Conservation (phyloP, 441 rosid species). For the Flueggea neowawraea region DNA sequence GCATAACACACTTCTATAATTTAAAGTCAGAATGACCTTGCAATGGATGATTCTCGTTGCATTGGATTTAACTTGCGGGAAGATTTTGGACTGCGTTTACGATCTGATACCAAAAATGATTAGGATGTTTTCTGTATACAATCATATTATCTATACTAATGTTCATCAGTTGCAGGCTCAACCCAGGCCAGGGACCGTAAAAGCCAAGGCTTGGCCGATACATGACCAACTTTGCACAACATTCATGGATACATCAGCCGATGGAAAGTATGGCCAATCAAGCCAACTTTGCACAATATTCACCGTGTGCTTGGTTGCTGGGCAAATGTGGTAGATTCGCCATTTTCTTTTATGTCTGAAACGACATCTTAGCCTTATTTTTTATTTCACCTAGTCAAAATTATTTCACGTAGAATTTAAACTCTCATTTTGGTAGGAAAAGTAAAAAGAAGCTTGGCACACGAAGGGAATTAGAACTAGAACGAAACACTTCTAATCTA, state of each 20-base stretch:
- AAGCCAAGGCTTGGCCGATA: constrained; percentile 68
- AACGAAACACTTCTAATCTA: too few relatives aligned
- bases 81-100: constrained; percentile 45
- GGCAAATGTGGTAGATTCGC: constrained; percentile 38
- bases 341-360: neutral
- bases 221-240: constrained; percentile 68
- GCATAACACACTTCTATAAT: constrained; percentile 52
- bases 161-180: constrained; percentile 29
- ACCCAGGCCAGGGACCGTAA: constrained; percentile 44
- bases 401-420: too few relatives aligned
- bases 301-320: constrained; percentile 54
- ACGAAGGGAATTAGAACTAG: too few relatives aligned
- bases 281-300: constrained; percentile 74
- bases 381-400: neutral
- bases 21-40: constrained; percentile 58
- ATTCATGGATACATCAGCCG: constrained; percentile 55
- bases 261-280: constrained; percentile 86
- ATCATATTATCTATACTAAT: constrained; percentile 11
- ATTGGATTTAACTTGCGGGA: constrained; percentile 81
- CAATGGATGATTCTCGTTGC: constrained; percentile 54
- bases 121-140: neutral
- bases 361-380: neutral
- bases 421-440: too few relatives aligned
- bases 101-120: constrained; percentile 1
- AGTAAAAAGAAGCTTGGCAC: too few relatives aligned